A percentile compares a stretch with the other conserved stretches of the same genome.
Conservation (phyloP, 345 rosid species). For the Citrus mangshanensis region DNA sequence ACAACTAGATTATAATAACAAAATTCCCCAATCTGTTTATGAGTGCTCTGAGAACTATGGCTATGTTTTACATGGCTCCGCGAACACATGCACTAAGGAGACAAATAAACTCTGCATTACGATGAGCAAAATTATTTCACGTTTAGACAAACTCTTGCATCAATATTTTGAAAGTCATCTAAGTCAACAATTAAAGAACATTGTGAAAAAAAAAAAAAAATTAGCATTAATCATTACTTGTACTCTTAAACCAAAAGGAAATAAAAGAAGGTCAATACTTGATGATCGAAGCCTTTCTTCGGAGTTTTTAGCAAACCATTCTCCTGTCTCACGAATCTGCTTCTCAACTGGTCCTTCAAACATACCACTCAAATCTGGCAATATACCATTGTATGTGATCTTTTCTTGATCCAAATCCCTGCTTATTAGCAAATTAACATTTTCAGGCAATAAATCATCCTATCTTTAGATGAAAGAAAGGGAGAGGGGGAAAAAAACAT, state of each 20-base stretch:
- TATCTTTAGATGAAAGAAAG: background rate
- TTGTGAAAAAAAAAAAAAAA: background rate
- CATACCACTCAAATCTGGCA: constrained; percentile 37
- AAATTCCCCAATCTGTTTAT: background rate
- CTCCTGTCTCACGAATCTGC: constrained; percentile 72
- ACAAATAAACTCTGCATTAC: background rate
- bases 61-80: background rate
- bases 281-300: constrained; percentile 53
- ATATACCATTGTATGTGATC: constrained; percentile 43
- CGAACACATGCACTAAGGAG: background rate
- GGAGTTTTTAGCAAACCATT: constrained; percentile 43
- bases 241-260: background rate
- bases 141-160: background rate
- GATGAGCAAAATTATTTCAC: background rate
- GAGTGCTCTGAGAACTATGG: background rate
- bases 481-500: no score
- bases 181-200: background rate
- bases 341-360: constrained; percentile 59
- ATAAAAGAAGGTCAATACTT: constrained; percentile 27
- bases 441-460: background rate
- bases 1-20: background rate
- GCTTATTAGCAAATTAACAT: background rate
- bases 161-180: background rate
- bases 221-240: background rate
- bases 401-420: constrained; percentile 46